Evolutionary conservation across 768 basidiomycete species (phyloP).

Genomic region (Lepiota subincarnata): DNA sequence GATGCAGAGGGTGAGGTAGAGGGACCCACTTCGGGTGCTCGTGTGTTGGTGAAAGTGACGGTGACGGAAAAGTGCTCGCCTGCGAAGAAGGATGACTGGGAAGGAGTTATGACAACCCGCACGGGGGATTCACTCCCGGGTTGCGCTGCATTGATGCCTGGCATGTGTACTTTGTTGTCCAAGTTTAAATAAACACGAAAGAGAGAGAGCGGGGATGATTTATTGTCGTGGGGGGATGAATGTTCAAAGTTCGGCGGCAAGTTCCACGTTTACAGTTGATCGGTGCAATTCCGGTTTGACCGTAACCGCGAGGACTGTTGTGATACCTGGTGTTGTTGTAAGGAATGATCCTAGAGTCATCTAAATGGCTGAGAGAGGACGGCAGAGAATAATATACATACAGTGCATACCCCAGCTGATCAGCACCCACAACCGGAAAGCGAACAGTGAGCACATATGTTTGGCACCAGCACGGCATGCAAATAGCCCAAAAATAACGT

Average conservation of each 20-base stretch:
- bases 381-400: too few species aligned
- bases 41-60: constrained; percentile 84
- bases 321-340: background rate
- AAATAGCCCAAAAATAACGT: background rate
- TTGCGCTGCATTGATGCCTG: background rate
- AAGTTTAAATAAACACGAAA: too few species aligned
- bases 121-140: constrained; percentile 21
- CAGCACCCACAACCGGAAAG: too few species aligned
- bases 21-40: constrained; percentile 43
- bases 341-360: too few species aligned
- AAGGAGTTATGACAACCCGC: constrained; percentile 69
- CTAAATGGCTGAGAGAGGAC: too few species aligned
- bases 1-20: constrained; percentile 6
- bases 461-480: background rate
- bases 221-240: too few species aligned
- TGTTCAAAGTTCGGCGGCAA: background rate
- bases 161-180: background rate
- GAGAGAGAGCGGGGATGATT: too few species aligned
- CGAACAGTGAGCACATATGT: background rate
- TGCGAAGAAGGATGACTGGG: constrained; percentile 88
- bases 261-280: background rate
- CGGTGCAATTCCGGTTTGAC: background rate
- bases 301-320: too few species aligned
- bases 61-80: constrained; percentile 85
- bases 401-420: too few species aligned